Percentiles rank a stretch among this genome's conserved stretches.
These are phyloP conservation scores for Aspergillus panamensis DNA, from an alignment of 495 filamentous ascomycete species.

Conservation along the genomic window DNA sequence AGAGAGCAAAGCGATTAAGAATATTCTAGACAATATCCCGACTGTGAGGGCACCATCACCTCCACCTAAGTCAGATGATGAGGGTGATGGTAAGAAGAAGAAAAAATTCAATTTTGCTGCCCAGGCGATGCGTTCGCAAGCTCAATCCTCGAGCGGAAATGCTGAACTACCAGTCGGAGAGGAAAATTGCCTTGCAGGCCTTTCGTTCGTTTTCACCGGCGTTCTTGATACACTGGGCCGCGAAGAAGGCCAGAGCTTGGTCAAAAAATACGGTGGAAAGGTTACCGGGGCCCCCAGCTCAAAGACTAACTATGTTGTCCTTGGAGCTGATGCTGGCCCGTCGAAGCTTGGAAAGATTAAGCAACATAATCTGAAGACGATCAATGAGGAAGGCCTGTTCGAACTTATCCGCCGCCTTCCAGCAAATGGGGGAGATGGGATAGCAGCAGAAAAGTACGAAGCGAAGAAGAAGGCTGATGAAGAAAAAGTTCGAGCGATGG, in stretches of 20 bases:
- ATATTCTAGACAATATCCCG: constrained; percentile 85
- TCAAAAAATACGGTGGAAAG: constrained; percentile 92
- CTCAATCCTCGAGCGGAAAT: constrained; percentile 55
- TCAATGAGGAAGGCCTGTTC: constrained; percentile 89
- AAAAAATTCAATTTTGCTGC: constrained; percentile 69
- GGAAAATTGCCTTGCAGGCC: constrained; percentile 87
- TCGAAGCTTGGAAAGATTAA: constrained; percentile 88
- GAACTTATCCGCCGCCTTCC: constrained; percentile 81
- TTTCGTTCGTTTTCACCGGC: constrained; percentile 97
- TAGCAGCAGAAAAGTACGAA: constrained; percentile 78
- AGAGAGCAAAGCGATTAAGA: constrained; percentile 65
- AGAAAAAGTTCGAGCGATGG: constrained; percentile 70
- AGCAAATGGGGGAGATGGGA: constrained; percentile 78
- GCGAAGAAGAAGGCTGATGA: constrained; percentile 80
- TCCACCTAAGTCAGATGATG: constrained; percentile 46
- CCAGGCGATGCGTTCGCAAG: constrained; percentile 50
- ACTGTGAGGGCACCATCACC: constrained; percentile 77
- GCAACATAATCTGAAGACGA: constrained; percentile 74
- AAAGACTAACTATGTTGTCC: constrained; percentile 90
- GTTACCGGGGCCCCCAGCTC: constrained; percentile 78
- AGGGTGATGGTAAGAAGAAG: constrained; percentile 44
- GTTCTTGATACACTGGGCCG: constrained; percentile 72
- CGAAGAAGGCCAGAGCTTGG: constrained; percentile 80
- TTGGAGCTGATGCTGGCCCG: constrained; percentile 87
- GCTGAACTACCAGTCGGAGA: constrained; percentile 77